Conservation (phyloP, 179 eudicot species). For the Actinidia arguta region DNA sequence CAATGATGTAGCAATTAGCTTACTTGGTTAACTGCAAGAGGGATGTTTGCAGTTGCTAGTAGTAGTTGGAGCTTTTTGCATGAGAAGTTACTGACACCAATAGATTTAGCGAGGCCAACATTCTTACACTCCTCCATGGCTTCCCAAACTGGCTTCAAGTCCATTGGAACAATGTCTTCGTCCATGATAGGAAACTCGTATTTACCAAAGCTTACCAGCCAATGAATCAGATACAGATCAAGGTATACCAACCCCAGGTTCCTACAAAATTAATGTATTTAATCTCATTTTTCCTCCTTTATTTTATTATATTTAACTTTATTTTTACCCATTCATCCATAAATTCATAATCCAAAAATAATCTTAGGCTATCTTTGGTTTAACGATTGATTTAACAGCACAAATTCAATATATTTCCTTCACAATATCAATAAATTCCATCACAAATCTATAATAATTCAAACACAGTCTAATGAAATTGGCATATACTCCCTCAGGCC, state of each 20-base stretch:
- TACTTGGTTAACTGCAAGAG: slow-evolving; percentile 78
- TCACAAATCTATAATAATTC: no score
- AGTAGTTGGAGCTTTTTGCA: slow-evolving; percentile 46
- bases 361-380: no score
- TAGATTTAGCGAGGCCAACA: slow-evolving; percentile 51
- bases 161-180: slow-evolving; percentile 45
- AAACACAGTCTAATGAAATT: no score
- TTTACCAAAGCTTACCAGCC: slow-evolving; percentile 51
- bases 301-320: no score
- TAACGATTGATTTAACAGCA: no score
- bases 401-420: no score
- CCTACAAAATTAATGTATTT: slow-evolving; percentile 32
- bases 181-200: slow-evolving; percentile 31
- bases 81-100: slow-evolving; percentile 71
- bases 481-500: no score
- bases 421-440: no score
- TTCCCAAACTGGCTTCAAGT: slow-evolving; percentile 55
- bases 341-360: no score
- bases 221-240: slow-evolving; percentile 68
- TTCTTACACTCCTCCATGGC: slow-evolving; percentile 64
- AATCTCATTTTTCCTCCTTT: no score
- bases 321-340: no score
- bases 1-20: no score
- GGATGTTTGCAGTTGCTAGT: slow-evolving; percentile 52
- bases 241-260: slow-evolving; percentile 61